Conservation (phyloP, 139 green algal species). For the Closterium sp. region DNA sequence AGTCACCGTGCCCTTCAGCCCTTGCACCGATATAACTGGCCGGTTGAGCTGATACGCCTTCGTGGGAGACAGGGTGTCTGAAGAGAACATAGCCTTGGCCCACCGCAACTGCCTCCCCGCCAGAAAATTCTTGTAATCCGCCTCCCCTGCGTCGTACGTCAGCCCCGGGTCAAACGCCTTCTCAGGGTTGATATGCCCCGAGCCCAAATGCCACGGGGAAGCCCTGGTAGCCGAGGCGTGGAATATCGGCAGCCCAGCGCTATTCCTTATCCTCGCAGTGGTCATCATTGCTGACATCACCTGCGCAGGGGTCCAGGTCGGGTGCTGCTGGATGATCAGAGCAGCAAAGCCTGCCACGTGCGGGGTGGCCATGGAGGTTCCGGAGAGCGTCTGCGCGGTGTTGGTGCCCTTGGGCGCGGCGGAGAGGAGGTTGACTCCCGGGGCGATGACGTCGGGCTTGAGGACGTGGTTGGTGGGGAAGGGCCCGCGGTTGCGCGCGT, state of each 20-base stretch:
- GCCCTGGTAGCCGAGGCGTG: neutral
- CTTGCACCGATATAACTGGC: neutral
- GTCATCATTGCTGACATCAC: constrained; percentile 21
- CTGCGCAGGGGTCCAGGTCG: neutral
- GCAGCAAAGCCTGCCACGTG: neutral
- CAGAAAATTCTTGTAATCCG: constrained; percentile 11
- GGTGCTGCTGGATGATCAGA: constrained; percentile 11
- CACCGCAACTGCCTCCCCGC: neutral
- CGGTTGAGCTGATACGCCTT: neutral
- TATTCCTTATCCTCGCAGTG: neutral
- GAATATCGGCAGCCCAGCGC: neutral
- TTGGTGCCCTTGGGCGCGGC: neutral
- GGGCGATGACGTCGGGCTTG: neutral
- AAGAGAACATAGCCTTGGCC: neutral
- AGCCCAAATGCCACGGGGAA: neutral
- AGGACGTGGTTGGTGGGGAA: neutral
- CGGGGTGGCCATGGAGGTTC: constrained; percentile 20
- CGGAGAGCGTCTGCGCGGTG: constrained; percentile 5
- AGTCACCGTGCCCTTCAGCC: neutral
- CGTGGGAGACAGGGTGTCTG: neutral
- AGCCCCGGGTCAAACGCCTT: constrained; percentile 1
- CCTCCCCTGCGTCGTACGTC: constrained; percentile 8
- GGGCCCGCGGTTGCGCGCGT: neutral
- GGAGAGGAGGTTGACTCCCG: neutral
- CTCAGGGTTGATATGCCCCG: constrained; percentile 7